phyloP scores from a whole-genome alignment of 2,329 filamentous ascomycete species.

The Neonectria ditissima region DNA sequence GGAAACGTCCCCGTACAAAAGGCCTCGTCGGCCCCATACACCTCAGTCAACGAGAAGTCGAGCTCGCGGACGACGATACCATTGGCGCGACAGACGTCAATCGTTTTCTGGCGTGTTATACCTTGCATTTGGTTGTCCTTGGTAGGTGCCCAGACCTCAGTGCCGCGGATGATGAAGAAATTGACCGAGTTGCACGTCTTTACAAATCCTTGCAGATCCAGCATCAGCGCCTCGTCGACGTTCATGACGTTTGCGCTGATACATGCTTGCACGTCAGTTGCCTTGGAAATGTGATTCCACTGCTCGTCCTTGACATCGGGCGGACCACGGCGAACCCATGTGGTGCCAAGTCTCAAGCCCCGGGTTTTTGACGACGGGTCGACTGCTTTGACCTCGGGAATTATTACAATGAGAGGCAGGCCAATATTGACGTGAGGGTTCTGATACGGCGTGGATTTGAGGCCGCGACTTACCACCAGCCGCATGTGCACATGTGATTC shows the following conservation, averaged over 20 bases:
- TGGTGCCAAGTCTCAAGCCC: slow-evolving; percentile 43
- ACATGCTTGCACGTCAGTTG: slow-evolving; percentile 48
- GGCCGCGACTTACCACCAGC: slow-evolving; percentile 45
- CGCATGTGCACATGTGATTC: slow-evolving; percentile 46
- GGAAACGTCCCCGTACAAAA: slow-evolving; percentile 49
- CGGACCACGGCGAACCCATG: slow-evolving; percentile 46
- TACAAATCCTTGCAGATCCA: slow-evolving; percentile 45
- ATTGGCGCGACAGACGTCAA: slow-evolving; percentile 45
- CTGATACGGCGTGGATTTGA: slow-evolving; percentile 46
- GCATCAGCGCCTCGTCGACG: slow-evolving; percentile 48
- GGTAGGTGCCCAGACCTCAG: slow-evolving; percentile 48
- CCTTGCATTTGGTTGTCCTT: slow-evolving; percentile 49
- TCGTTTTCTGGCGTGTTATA: slow-evolving; percentile 47
- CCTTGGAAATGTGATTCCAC: slow-evolving; percentile 49
- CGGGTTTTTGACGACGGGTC: slow-evolving; percentile 36
- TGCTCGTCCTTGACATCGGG: slow-evolving; percentile 49
- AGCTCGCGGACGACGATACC: slow-evolving; percentile 44
- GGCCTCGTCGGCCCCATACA: slow-evolving; percentile 47
- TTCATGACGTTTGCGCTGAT: slow-evolving; percentile 47
- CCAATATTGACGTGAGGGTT: slow-evolving; percentile 46
- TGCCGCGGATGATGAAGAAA: slow-evolving; percentile 48
- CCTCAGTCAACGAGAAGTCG: slow-evolving; percentile 47
- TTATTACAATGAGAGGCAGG: slow-evolving; percentile 46
- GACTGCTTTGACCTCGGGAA: slow-evolving; percentile 45
- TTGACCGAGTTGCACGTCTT: slow-evolving; percentile 50